phyloP scores from a whole-genome alignment of 2,329 filamentous ascomycete genomes.

The Pestalotiopsis sp. region DNA sequence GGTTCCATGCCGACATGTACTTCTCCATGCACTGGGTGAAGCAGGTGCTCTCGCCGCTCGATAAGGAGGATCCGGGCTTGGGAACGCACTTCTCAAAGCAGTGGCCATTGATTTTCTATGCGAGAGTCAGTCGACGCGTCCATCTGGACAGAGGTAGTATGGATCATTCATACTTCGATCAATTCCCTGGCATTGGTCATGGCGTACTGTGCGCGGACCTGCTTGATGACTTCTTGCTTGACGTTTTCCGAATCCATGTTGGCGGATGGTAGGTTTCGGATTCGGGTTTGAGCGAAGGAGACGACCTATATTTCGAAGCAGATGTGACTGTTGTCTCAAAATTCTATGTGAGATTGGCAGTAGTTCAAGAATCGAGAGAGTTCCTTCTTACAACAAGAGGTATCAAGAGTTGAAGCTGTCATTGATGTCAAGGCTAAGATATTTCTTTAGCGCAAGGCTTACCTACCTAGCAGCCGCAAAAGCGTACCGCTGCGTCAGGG shows the following conservation, averaged over 20 bases:
- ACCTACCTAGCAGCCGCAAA: background rate
- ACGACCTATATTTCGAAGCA: background rate
- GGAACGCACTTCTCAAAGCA: slow-evolving; percentile 80
- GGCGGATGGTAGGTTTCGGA: background rate
- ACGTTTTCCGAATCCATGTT: slow-evolving; percentile 60
- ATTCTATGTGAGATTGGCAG: background rate
- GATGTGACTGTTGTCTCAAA: background rate
- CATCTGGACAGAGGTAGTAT: no score
- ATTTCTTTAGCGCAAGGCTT: slow-evolving; percentile 15
- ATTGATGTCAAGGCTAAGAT: slow-evolving; percentile 14
- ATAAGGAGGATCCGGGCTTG: slow-evolving; percentile 68
- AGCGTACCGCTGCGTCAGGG: background rate
- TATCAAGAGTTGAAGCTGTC: slow-evolving; percentile 5
- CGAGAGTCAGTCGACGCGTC: background rate
- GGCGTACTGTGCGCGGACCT: slow-evolving; percentile 66
- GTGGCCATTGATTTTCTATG: slow-evolving; percentile 76
- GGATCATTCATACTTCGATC: slow-evolving; percentile 60
- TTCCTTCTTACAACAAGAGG: background rate
- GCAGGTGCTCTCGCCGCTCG: slow-evolving; percentile 70
- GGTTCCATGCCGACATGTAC: slow-evolving; percentile 81
- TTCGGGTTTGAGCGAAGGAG: background rate
- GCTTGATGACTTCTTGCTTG: slow-evolving; percentile 66
- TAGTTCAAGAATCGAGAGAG: background rate
- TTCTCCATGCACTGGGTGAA: slow-evolving; percentile 81
- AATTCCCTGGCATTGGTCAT: slow-evolving; percentile 70